These are phyloP conservation scores for Daldinia decipiens DNA, from an alignment of 495 filamentous ascomycete genomes.

Conservation along the genomic window DNA sequence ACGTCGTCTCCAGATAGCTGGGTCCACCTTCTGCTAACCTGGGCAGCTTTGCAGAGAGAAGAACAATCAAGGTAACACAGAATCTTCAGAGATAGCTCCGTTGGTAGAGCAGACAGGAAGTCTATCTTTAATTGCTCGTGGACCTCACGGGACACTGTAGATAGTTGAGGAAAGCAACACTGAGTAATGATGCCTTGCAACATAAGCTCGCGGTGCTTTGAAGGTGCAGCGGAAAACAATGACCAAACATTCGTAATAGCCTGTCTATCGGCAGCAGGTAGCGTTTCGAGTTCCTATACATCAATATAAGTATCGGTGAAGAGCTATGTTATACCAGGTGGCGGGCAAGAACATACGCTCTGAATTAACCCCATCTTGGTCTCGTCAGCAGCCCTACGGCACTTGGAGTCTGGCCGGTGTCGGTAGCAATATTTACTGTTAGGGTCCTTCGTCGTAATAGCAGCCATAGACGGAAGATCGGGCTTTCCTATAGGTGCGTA, in stretches of 20 bases:
- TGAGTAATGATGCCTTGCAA: conserved; percentile 92
- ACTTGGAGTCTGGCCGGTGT: conserved; percentile 94
- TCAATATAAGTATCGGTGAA: conserved; percentile 9
- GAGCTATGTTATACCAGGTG: not conserved
- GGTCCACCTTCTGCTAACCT: conserved; percentile 91
- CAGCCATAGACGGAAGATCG: conserved; percentile 52
- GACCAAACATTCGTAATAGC: conserved; percentile 97
- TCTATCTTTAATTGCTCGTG: conserved; percentile 94
- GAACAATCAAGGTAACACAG: conserved; percentile 92
- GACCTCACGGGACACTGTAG: conserved; percentile 85
- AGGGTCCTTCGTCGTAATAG: conserved; percentile 58
- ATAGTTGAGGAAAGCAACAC: conserved; percentile 97
- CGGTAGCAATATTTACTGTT: conserved; percentile 97
- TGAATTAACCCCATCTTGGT: conserved; percentile 95
- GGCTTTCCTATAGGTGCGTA: conserved; percentile 74
- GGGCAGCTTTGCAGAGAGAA: conserved; percentile 96
- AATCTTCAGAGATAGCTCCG: conserved; percentile 92
- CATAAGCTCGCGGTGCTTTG: conserved; percentile 94
- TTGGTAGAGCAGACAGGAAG: conserved; percentile 86
- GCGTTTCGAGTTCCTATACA: conserved; percentile 77
- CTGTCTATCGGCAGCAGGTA: conserved; percentile 86
- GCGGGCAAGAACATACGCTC: conserved; percentile 62
- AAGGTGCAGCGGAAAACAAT: conserved; percentile 92
- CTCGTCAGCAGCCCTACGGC: conserved; percentile 89
- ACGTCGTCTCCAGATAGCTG: conserved; percentile 92